Percentiles rank a stretch among this genome's conserved stretches.
phyloP scores from a whole-genome alignment of 2,329 filamentous ascomycete genomes.

The Aspergillus thermomutatus region DNA sequence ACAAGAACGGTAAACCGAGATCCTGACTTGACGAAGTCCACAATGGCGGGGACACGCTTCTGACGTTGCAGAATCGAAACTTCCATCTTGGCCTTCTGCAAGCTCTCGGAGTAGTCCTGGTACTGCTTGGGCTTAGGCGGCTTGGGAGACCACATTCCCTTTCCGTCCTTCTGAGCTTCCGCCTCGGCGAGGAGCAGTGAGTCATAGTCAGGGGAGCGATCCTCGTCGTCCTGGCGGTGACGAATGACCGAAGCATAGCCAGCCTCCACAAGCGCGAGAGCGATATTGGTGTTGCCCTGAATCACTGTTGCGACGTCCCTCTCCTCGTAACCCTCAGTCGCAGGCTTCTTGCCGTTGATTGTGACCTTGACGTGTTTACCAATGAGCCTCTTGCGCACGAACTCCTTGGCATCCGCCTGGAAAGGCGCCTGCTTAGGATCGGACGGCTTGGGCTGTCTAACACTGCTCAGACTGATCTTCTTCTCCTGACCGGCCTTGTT shows the following conservation, averaged over 20 bases:
- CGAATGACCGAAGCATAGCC: slow-evolving; percentile 93
- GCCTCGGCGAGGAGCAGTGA: slow-evolving; percentile 45
- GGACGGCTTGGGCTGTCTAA: slow-evolving; percentile 84
- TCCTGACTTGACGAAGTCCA: slow-evolving; percentile 97
- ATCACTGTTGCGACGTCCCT: slow-evolving; percentile 89
- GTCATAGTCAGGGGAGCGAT: slow-evolving; percentile 91
- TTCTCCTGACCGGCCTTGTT: slow-evolving; percentile 83
- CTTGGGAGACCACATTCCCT: slow-evolving; percentile 94
- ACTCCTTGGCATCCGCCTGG: slow-evolving; percentile 92
- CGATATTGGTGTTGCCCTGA: slow-evolving; percentile 81
- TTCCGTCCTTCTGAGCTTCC: slow-evolving; percentile 75
- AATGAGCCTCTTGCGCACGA: slow-evolving; percentile 86
- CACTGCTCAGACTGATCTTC: slow-evolving; percentile 86
- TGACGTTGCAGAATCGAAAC: slow-evolving; percentile 82
- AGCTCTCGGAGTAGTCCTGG: slow-evolving; percentile 83
- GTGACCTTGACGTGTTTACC: slow-evolving; percentile 90
- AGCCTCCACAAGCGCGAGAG: slow-evolving; percentile 79
- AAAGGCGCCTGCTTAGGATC: slow-evolving; percentile 87
- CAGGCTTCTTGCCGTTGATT: slow-evolving; percentile 86
- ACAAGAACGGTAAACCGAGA: slow-evolving; percentile 90
- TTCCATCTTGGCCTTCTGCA: slow-evolving; percentile 95
- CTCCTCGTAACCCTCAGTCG: slow-evolving; percentile 86
- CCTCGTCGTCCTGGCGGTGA: slow-evolving; percentile 90
- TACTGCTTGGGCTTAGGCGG: slow-evolving; percentile 77
- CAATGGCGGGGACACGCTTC: slow-evolving; percentile 86